phyloP scores from a whole-genome alignment of 1,284 basidiomycete species.

The Marasmius oreades region DNA sequence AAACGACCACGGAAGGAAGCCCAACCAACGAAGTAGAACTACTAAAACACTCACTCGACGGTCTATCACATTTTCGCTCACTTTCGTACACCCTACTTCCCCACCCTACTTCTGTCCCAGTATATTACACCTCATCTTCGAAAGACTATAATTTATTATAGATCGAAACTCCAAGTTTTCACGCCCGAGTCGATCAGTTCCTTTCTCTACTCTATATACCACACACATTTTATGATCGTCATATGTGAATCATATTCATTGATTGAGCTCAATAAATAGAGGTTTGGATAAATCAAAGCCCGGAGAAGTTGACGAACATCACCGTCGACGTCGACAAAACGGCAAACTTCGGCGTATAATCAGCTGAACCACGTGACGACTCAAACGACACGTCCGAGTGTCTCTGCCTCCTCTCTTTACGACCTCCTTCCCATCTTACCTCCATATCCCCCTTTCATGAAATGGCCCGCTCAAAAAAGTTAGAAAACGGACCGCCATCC shows the following conservation, averaged over 20 bases:
- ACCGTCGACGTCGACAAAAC: not conserved
- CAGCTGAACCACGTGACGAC: slow-evolving; percentile 5
- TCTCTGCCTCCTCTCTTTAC: not conserved
- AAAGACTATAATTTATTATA: no score
- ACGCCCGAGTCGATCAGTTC: no score
- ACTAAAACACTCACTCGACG: no score
- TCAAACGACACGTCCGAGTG: not conserved
- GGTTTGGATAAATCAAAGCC: not conserved
- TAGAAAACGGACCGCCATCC: slow-evolving; percentile 13
- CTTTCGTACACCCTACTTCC: no score
- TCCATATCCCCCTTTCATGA: slow-evolving; percentile 10
- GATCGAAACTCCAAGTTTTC: no score
- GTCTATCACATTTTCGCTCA: no score
- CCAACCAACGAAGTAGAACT: no score
- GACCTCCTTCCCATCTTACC: slow-evolving; percentile 5
- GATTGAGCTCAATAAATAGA: not conserved
- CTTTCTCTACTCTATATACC: no score
- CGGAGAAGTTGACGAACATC: not conserved
- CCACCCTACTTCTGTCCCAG: no score
- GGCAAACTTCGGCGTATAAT: no score
- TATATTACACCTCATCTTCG: no score
- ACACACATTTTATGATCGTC: not conserved
- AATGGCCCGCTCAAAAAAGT: slow-evolving; percentile 21
- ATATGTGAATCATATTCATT: not conserved
- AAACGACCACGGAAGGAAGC: no score